Base-by-base conservation (phyloP, 2,329 filamentous ascomycete species). In the Zymoseptoria tritici region DNA sequence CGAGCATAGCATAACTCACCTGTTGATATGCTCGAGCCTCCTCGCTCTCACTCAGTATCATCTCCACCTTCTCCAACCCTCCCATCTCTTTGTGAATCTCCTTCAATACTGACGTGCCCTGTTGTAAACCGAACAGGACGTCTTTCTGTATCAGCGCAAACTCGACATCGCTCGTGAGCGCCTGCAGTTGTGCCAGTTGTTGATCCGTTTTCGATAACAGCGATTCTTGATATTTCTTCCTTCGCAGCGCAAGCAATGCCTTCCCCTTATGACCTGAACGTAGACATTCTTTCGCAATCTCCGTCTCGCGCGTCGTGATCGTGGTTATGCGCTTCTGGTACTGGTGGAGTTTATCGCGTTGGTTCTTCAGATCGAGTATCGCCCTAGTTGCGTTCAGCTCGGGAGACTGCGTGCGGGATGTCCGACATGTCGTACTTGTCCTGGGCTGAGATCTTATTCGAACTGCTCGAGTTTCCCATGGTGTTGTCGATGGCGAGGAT, bases 111-210 rank as follows among this genome's bases (percentile, higher is more conserved):
- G 83, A 84, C 0, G 92, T 97, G 49, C 93, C 93, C 79, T 97
- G 91, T 76, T 95, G 88, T 69, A 99, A 76, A 0, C 94, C 94
- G 75, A 90, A 97, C 3, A 99, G 74, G 46, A 99, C 89, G 78
- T 97, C 94, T 78, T 97, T 97, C 75, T 97, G 93, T 66, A 99
- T 94, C 24, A 93, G 83, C 49, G 94, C 91, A 76, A 99, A 99
- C 77, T 99, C 94, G 70, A 99, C 91, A 72, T 86, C 91, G 58
- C 85, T 85, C 8, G 90, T 94, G 66, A 99, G 79, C 71, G 90
- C 86, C 79, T 99, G 92, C 20, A 99, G 81, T 76, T 97, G 91
- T 66, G 90, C 91, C n/a, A 99, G 84, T 78, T 97, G 93, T 59
- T 85, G 85, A 76, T 99, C 93, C 11, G 93, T 97, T 79, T 96